These are phyloP conservation scores for Aspergillus felis DNA, from an alignment of 2,329 filamentous ascomycete genomes.

Conservation along the genomic window DNA sequence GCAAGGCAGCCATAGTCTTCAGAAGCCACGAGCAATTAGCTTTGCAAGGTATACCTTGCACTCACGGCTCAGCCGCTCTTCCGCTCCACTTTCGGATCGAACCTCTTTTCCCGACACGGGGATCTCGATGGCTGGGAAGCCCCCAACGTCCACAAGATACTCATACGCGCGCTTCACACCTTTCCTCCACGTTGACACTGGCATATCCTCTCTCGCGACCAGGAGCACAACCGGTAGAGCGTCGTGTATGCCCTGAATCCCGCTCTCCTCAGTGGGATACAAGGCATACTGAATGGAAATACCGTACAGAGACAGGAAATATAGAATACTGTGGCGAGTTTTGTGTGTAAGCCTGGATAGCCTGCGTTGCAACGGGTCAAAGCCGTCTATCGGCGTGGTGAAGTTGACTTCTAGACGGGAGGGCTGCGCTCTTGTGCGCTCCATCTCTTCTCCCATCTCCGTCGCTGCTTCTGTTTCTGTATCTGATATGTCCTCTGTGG, in stretches of 20 bases:
- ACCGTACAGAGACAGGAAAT: neutral
- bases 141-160: neutral
- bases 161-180: neutral
- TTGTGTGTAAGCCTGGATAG: neutral
- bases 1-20: neutral
- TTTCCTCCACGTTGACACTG: neutral
- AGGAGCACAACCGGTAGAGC: neutral
- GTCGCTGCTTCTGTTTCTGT: neutral
- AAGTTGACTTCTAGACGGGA: neutral
- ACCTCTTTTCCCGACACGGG: neutral
- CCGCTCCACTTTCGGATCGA: neutral
- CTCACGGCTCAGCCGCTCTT: neutral
- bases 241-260: neutral
- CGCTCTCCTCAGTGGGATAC: neutral
- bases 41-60: neutral
- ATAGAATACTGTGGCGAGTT: neutral
- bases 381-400: neutral
- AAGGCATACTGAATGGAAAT: neutral
- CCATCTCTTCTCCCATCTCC: neutral
- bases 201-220: neutral
- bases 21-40: neutral
- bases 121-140: neutral
- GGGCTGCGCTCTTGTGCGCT: neutral
- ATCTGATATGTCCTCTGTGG: neutral
- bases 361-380: neutral